Evolutionary conservation across 2,329 filamentous ascomycete species (phyloP).

Genomic region (Ampelomyces quisqualis): DNA sequence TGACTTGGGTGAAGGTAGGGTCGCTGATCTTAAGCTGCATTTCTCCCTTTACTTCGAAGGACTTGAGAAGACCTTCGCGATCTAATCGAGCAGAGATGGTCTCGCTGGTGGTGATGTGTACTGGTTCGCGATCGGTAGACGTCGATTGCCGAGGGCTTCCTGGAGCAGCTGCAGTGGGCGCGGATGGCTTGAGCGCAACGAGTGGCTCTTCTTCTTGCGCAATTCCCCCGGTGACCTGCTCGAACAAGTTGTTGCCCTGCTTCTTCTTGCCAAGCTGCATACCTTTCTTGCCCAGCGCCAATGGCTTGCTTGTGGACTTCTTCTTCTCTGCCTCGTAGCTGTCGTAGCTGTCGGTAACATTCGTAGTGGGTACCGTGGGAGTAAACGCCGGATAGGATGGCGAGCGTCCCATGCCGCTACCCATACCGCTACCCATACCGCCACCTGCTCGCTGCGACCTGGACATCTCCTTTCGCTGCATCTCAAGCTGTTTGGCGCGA

Average conservation of each 20-base stretch:
- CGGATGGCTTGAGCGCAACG: slow-evolving; percentile 58
- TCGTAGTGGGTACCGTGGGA: slow-evolving; percentile 68
- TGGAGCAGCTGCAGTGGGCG: slow-evolving; percentile 55
- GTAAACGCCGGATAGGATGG: slow-evolving; percentile 89
- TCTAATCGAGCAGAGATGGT: slow-evolving; percentile 87
- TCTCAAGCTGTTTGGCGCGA: slow-evolving; percentile 97
- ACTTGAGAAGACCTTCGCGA: slow-evolving; percentile 82
- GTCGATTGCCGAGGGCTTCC: slow-evolving; percentile 61
- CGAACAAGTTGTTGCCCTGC: slow-evolving; percentile 96
- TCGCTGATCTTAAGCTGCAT: slow-evolving; percentile 89
- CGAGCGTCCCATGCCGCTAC: slow-evolving; percentile 60
- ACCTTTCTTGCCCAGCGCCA: slow-evolving; percentile 84
- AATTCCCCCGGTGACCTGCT: slow-evolving; percentile 88
- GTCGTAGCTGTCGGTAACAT: slow-evolving; percentile 79
- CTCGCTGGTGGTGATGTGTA: slow-evolving; percentile 86
- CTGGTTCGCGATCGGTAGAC: slow-evolving; percentile 75
- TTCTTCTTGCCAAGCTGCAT: slow-evolving; percentile 99
- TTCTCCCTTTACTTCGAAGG: slow-evolving; percentile 87
- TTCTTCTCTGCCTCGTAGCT: slow-evolving; percentile 97
- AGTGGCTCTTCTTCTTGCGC: slow-evolving; percentile 84
- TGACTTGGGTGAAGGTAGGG: slow-evolving; percentile 85
- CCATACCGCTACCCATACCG: slow-evolving; percentile 33
- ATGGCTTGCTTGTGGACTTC: slow-evolving; percentile 77
- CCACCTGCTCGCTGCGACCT: slow-evolving; percentile 62
- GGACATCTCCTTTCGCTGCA: slow-evolving; percentile 96